A percentile compares a stretch with the other conserved stretches of the same genome.
Conservation (phyloP, 805 yeast species). For the Kodamaea kakaduensis region DNA sequence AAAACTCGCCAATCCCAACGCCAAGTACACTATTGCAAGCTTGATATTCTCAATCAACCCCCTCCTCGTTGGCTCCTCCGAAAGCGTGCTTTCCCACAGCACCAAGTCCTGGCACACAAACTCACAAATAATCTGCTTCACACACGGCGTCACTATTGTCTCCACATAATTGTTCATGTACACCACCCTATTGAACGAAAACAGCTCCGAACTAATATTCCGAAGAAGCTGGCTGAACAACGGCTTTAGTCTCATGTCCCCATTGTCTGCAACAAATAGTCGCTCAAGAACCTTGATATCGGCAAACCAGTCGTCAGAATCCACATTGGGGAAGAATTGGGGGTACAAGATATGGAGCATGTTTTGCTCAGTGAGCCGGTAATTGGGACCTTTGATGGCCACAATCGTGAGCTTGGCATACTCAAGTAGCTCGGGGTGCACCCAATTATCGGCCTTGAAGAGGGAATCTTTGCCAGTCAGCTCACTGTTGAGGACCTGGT, state of each 20-base stretch:
- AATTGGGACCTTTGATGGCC: slow-evolving; percentile 39
- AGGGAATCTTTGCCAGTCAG: slow-evolving; percentile 9
- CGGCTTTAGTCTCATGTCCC: slow-evolving; percentile 16
- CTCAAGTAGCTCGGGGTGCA: slow-evolving; percentile 32
- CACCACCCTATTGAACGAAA: slow-evolving; percentile 26
- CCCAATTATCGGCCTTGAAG: slow-evolving; percentile 27
- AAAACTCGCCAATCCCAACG: slow-evolving; percentile 23
- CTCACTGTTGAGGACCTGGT: slow-evolving; percentile 1
- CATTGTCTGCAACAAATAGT: slow-evolving; percentile 14
- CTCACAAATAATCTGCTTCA: slow-evolving; percentile 30
- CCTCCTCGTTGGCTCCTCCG: not conserved
- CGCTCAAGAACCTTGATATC: slow-evolving; percentile 16
- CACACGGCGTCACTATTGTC: slow-evolving; percentile 24
- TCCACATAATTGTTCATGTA: slow-evolving; percentile 26
- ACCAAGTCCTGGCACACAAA: slow-evolving; percentile 22
- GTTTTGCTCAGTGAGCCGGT: slow-evolving; percentile 37
- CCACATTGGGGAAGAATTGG: slow-evolving; percentile 40
- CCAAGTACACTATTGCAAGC: slow-evolving; percentile 21
- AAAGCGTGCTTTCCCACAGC: slow-evolving; percentile 8
- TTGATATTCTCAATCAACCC: slow-evolving; percentile 17
- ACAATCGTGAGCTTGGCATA: slow-evolving; percentile 37
- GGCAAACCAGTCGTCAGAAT: slow-evolving; percentile 39
- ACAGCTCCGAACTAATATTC: slow-evolving; percentile 17
- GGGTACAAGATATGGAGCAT: slow-evolving; percentile 43
- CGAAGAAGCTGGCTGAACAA: slow-evolving; percentile 18